A percentile compares a stretch with the other conserved stretches of the same genome.
These are phyloP conservation scores for Aspergillus pseudotamarii DNA, from an alignment of 2,329 filamentous ascomycete genomes.

Conservation along the genomic window DNA sequence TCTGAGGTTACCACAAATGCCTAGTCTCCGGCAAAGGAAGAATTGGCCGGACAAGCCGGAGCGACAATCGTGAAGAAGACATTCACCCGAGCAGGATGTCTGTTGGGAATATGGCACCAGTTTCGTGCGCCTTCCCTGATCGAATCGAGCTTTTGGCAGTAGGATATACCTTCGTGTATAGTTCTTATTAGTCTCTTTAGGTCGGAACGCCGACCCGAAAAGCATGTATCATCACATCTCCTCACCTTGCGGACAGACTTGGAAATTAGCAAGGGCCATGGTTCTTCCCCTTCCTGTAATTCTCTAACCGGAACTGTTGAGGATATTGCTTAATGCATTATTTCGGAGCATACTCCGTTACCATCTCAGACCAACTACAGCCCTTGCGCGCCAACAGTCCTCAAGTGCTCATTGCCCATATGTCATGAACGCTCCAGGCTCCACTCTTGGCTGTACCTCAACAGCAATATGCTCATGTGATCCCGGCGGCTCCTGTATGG, in stretches of 20 bases:
- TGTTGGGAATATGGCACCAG: not conserved
- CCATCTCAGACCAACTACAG: conserved; percentile 4
- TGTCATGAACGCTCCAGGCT: not conserved
- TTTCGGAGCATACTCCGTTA: conserved; percentile 22
- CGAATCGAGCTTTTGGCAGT: not conserved
- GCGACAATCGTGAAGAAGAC: not conserved
- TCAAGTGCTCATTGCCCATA: too few species aligned
- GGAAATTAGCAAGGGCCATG: not conserved
- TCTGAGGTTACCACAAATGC: not conserved
- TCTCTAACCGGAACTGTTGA: not conserved
- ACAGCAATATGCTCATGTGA: not conserved
- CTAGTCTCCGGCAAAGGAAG: not conserved
- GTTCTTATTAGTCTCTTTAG: not conserved
- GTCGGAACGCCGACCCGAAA: not conserved
- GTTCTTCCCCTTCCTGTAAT: not conserved
- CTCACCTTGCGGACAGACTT: not conserved
- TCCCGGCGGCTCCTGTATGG: not conserved
- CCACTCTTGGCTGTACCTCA: conserved; percentile 3
- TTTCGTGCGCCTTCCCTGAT: not conserved
- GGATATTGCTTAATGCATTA: not conserved
- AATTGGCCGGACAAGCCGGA: not conserved
- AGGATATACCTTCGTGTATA: not conserved
- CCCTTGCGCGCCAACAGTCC: not conserved
- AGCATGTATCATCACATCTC: not conserved
- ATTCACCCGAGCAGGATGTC: too few species aligned